Evolutionary conservation across 2,329 filamentous ascomycete species (phyloP).

Genomic region (Helotiales sp.): DNA sequence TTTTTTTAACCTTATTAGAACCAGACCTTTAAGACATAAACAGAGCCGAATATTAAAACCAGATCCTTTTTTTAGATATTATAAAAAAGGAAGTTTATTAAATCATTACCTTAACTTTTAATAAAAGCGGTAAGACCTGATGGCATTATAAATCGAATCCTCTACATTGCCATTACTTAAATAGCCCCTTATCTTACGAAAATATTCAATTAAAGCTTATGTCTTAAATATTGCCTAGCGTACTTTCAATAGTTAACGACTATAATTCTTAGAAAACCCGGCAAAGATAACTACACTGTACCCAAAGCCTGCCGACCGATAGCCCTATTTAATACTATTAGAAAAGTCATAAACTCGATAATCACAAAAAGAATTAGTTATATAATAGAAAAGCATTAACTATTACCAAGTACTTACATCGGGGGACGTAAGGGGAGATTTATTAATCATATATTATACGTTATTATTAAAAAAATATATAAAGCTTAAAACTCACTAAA

Average conservation of each 20-base stretch:
- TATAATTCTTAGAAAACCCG: constrained; percentile 21
- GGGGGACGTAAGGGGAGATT: constrained; percentile 38
- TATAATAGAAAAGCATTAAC: constrained; percentile 6
- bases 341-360: constrained; percentile 19
- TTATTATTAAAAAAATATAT: constrained; percentile 40
- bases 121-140: constrained; percentile 30
- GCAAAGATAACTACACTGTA: constrained; percentile 24
- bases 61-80: constrained; percentile 19
- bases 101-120: constrained; percentile 16
- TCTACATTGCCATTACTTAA: constrained; percentile 14
- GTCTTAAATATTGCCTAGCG: constrained; percentile 19
- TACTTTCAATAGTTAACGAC: constrained; percentile 25
- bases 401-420: constrained; percentile 38
- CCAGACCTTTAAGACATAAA: constrained; percentile 29
- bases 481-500: constrained; percentile 30
- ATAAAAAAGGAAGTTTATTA: constrained; percentile 24
- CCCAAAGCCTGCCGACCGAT: constrained; percentile 19
- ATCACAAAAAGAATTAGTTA: constrained; percentile 18
- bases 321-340: constrained; percentile 24
- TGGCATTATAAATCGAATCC: constrained; percentile 27
- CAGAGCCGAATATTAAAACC: constrained; percentile 12
- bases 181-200: constrained; percentile 22
- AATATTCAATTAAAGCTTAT: constrained; percentile 30
- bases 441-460: constrained; percentile 39
- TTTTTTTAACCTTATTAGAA: constrained; percentile 25